Conservation (phyloP, 306 rosid genomes). For the Potentilla sterilis region DNA sequence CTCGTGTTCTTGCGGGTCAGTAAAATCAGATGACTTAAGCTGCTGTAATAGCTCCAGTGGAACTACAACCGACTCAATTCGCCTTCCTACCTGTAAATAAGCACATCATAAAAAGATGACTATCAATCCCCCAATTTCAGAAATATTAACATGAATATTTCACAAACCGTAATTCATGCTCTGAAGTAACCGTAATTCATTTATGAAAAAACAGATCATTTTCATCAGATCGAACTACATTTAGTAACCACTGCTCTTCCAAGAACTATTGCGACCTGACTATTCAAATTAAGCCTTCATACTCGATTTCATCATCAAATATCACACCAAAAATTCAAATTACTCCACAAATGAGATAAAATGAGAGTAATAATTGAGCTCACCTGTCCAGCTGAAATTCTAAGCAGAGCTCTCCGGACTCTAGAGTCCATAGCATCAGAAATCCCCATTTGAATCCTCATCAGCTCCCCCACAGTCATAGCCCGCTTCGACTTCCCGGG, state of each 20-base stretch:
- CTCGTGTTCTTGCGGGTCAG: constrained; percentile 72
- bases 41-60: constrained; percentile 96
- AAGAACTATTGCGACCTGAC: background rate
- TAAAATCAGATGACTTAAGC: constrained; percentile 82
- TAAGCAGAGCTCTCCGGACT: constrained; percentile 78
- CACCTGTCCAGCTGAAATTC: constrained; percentile 96
- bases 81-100: constrained; percentile 73
- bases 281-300: too few species aligned
- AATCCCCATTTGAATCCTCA: constrained; percentile 96
- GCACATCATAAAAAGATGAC: constrained; percentile 19
- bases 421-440: constrained; percentile 91
- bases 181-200: background rate
- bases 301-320: background rate
- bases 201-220: background rate
- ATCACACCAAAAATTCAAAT: background rate
- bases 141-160: background rate
- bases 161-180: background rate
- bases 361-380: background rate
- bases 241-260: background rate
- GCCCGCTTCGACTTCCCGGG: constrained; percentile 63
- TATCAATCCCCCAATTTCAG: background rate
- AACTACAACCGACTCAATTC: constrained; percentile 91
- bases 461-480: constrained; percentile 87
- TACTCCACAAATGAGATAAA: background rate
- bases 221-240: constrained; percentile 33